Evolutionary conservation across 305 asterid genomes (phyloP), one percentile per base, ranked within the genome.

Genomic region (Solanum hybrid): DNA sequence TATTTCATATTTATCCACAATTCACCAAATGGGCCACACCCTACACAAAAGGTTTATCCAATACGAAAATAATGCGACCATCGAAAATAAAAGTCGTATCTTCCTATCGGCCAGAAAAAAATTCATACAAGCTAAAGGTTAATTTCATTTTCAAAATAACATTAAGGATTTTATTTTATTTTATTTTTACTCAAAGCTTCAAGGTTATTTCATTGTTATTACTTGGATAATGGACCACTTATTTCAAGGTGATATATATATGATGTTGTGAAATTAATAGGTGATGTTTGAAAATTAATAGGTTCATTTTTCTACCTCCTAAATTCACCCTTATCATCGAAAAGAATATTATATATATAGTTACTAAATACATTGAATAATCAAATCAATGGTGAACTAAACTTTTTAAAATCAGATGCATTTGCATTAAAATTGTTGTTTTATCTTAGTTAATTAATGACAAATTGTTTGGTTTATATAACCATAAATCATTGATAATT

Each of bases 1-100:
- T 10, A 32, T 57, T 57, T 85, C 77, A 85, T 85, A 85, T 85
- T 31, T 85, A 85, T 85, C 88, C 88, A 20, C 88, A 20, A 85
- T 85, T 32, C 72, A 57, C 31, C 39, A 84, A 73, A 31, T 31
- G 41, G 76, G 87, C 73, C 73, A 82, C 36, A 41, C 24, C 37
- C 68, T 11, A 13, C 24, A 33, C 38, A 17, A n/a, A 57, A 13
- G 11, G 31, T 11, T 57, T 85, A 85, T 85, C 88, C 77, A 85
- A 57, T 85, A 29, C 22, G 27, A 31, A 84, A 51, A 57, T 26
- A 84, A 84, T 10, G 15, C 22, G 41, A 84, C 75, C 10, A 51
- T 84, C 7, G 10, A 3, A 20, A 26, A 37, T 61, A 80, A 36
- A 81, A 76, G 80, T 29, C 6, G 3, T 75, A 8, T 29, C 10